phyloP scores from a whole-genome alignment of 1,284 basidiomycete species.

The Ustilago vetiveriae region DNA sequence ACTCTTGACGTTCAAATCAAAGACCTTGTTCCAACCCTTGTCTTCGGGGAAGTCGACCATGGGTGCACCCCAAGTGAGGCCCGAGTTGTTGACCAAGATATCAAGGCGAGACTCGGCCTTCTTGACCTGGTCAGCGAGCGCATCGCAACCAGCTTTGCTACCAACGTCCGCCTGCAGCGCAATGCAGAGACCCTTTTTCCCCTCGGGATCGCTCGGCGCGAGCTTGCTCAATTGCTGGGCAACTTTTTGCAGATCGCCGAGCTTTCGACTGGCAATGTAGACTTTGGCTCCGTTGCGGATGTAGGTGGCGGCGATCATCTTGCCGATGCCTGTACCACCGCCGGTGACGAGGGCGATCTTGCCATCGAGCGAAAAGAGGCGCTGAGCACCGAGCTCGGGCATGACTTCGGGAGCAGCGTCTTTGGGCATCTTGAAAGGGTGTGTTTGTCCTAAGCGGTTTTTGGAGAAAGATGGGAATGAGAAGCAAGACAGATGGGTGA shows the following conservation, averaged over 20 bases:
- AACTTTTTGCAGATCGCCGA: constrained; percentile 74
- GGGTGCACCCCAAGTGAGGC: constrained; percentile 79
- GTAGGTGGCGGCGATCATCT: constrained; percentile 79
- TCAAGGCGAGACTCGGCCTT: constrained; percentile 75
- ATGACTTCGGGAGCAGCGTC: constrained; percentile 63
- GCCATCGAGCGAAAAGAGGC: constrained; percentile 78
- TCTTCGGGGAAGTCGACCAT: constrained; percentile 76
- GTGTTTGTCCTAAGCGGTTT: not conserved
- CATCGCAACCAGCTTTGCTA: constrained; percentile 81
- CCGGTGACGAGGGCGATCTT: constrained; percentile 80
- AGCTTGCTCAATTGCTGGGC: constrained; percentile 46
- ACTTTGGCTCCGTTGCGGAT: constrained; percentile 81
- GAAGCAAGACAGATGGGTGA: not conserved
- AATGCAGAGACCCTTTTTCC: constrained; percentile 47
- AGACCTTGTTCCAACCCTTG: constrained; percentile 77
- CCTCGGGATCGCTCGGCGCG: constrained; percentile 47
- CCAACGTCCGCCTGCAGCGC: constrained; percentile 61
- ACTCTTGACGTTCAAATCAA: constrained; percentile 64
- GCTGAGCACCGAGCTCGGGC: constrained; percentile 72
- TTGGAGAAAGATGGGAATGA: not conserved
- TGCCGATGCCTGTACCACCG: constrained; percentile 70
- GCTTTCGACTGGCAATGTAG: constrained; percentile 84
- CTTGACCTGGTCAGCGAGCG: constrained; percentile 76
- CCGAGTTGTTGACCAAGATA: constrained; percentile 64
- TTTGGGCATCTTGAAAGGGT: constrained; percentile 56